phyloP scores from a whole-genome alignment of 441 rosid genomes.

The Corymbia citriodora region DNA sequence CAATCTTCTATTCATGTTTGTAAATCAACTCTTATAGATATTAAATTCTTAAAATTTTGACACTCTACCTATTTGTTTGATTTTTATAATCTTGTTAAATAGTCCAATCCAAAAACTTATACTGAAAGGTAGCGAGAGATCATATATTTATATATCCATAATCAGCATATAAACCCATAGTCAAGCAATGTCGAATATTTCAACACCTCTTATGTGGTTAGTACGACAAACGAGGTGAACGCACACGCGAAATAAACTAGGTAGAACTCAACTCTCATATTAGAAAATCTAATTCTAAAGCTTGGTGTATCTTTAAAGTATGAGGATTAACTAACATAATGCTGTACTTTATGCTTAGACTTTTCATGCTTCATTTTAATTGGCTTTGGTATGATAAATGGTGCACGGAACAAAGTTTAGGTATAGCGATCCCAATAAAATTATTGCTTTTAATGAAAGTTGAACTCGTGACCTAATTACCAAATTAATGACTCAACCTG shows the following conservation, averaged over 20 bases:
- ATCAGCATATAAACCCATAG: not conserved
- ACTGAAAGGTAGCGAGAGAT: not conserved
- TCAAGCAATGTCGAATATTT: not conserved
- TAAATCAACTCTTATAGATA: not conserved
- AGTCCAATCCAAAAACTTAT: no score
- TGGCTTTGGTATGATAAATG: not conserved
- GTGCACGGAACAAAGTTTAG: not conserved
- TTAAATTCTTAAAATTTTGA: not conserved
- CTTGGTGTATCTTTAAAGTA: not conserved
- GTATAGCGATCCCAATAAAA: not conserved
- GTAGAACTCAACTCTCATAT: not conserved
- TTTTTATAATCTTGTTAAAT: not conserved
- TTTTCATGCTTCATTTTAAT: not conserved
- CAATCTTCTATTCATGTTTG: not conserved
- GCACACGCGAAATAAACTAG: not conserved
- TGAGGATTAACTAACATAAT: not conserved
- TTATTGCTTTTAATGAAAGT: not conserved
- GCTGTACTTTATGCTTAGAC: not conserved
- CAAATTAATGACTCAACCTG: not conserved
- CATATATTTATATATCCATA: no score
- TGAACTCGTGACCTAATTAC: not conserved
- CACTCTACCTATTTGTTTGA: not conserved
- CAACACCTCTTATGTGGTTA: not conserved
- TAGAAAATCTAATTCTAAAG: not conserved
- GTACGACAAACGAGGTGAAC: rapidly evolving